Evolutionary conservation across 1,139 yeast species (phyloP), one percentile per base, ranked within the genome.

Genomic region (Yamadazyma conglobata): DNA sequence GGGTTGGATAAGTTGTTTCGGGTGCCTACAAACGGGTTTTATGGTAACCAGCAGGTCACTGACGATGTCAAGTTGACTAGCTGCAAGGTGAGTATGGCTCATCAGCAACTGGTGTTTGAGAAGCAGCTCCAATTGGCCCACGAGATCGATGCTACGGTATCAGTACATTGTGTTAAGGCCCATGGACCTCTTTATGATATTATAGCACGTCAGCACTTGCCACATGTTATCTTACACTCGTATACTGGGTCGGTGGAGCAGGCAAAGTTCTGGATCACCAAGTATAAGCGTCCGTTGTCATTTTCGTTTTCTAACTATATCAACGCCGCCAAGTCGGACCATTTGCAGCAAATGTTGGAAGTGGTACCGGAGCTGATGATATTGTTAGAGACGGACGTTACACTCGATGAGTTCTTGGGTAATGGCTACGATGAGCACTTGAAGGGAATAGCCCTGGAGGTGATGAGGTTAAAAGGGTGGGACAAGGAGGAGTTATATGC

Each of bases 81-180:
- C 6, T 70, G 70, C 38, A 59, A 64, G 35, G 89, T 85, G 0
- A 48, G 50, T 2, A 56, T 85, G 56, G 64, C 57, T 0, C 97
- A 91, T 52, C 98, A 91, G 49, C 37, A 54, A 12, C 39, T 34
- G 0, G 52, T 91, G 0, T 68, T 88, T 26, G 45, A 48, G 3
- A 43, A 49, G 2, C 84, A 81, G 40, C 51, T 87, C 15, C 46
- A 52, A 3, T 36, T 86, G 9, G 94, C 95, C 0, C 51, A 57
- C 10, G 52, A 60, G 22, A 44, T 60, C 12, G 35, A 54, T 0
- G 52, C 73, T 13, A 77, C 85, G 0, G 74, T 84, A 0, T 86
- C 96, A 2, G 43, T 91, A 0, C 98, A 91, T 50, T 84, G 89
- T 42, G 98, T 91, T 2, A 83, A 80, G 44, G 77, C 83, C 6